Conservation (phyloP, 2,329 filamentous ascomycete species). For the Malbranchea cinnamomea region DNA sequence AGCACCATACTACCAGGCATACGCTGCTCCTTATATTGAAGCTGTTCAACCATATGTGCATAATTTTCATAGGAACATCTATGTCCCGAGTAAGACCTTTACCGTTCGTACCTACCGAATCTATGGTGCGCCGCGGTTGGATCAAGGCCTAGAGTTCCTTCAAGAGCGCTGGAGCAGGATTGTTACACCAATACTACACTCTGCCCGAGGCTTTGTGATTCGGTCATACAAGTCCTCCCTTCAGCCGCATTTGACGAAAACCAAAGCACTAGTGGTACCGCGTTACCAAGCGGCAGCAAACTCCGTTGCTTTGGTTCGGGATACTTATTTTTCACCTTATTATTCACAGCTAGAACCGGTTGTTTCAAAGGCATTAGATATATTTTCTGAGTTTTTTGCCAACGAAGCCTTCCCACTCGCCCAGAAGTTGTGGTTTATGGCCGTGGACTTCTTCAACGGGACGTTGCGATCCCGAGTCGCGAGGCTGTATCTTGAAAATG, state of each 20-base stretch:
- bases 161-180: conserved; percentile 63
- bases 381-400: conserved; percentile 50
- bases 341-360: conserved; percentile 65
- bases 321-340: conserved; percentile 58
- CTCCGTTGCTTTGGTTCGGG: conserved; percentile 52
- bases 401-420: conserved; percentile 58
- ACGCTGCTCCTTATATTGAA: conserved; percentile 71
- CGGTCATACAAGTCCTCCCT: conserved; percentile 55
- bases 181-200: conserved; percentile 57
- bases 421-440: conserved; percentile 54
- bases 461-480: conserved; percentile 70
- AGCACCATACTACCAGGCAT: conserved; percentile 70
- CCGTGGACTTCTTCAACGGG: conserved; percentile 55
- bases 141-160: conserved; percentile 51
- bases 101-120: conserved; percentile 45
- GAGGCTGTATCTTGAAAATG: conserved; percentile 73
- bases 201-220: conserved; percentile 35
- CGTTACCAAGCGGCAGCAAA: conserved; percentile 55
- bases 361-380: conserved; percentile 50
- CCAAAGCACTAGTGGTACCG: conserved; percentile 44
- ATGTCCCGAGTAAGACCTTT: conserved; percentile 53
- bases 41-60: conserved; percentile 57
- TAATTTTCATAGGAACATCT: conserved; percentile 42
- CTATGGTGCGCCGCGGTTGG: conserved; percentile 60
- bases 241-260: conserved; percentile 57